Evolutionary conservation across 345 rosid species (phyloP), one percentile per base, ranked within the genome.

Genomic region (Brassica carinata): DNA sequence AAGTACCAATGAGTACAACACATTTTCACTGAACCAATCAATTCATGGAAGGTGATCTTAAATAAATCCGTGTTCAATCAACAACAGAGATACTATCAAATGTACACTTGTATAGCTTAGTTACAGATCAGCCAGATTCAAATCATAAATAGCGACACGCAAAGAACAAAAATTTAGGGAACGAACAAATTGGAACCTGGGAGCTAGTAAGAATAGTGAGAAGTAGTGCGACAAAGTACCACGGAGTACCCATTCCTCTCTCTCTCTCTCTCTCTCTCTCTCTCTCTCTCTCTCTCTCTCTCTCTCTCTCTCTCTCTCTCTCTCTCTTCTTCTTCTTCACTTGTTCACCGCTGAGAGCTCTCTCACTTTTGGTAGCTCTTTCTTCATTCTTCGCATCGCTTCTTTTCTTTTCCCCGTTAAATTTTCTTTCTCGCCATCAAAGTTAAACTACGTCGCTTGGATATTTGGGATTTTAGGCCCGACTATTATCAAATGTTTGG

Each of bases 191-290:
- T 66, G 67, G 68, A 78, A 88, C 91, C 89, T 87, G 89, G 68
- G 91, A 88, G 78, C 91, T 88, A 6, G 91, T 88, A 77, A 88
- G 87, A 75, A 87, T 71, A 80, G 91, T 88, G 85, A 88, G 89
- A 43, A 88, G 88, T 43, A 66, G 3, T 1, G 91, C 91, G 0
- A 87, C 87, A 3, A 85, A 73, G 83, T 85, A 87, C 89, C 89
- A 87, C 30, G 83, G 83, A 55, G 77, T 71, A 76, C 80, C 74
- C 91, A 88, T 85, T 59, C 0, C 4, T 58, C 17, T 63, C 65
- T 64, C 1, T 62, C 53, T 62, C 53, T 19, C n/a, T n/a, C n/a
- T n/a, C n/a, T n/a, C n/a, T n/a, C n/a, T n/a, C n/a, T n/a, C n/a
- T n/a, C n/a, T n/a, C n/a, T n/a, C n/a, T n/a, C n/a, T n/a, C n/a